Evolutionary conservation across 441 rosid species (phyloP), one percentile per base, ranked within the genome.

Genomic region (Eruca vesicaria): DNA sequence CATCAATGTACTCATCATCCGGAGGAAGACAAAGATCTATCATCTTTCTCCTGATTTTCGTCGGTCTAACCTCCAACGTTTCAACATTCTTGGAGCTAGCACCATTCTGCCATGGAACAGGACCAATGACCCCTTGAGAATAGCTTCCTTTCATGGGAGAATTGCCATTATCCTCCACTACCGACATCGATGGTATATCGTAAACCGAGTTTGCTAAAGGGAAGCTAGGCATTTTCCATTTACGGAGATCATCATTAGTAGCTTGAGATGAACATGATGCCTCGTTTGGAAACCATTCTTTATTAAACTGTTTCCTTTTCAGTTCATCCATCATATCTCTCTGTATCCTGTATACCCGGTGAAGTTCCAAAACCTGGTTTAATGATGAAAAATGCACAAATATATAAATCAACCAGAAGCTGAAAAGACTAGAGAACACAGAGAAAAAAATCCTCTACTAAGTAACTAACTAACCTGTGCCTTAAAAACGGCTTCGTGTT

Each of bases 11-110:
- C 67, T 83, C 88, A 79, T 94, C 93, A 23, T 97, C 98, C 18
- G 98, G 97, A 82, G 98, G 97, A 82, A 94, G 96, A 71, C 86
- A 92, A 76, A 96, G 97, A 85, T 96, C 99, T 66, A 96, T 80
- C 91, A 88, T 88, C 84, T 82, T 90, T 82, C 81, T 92, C 66
- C 92, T 82, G 73, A 86, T 86, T 68, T 94, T 92, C 12, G 82
- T 59, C 66, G 97, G 93, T 78, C 94, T 90, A 58, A 84, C 84
- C 48, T 89, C 93, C 21, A 82, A 63, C 43, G 75, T 72, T 77
- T 95, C 96, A 63, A 66, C 75, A 73, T 86, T 85, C 74, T 85
- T 91, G 28, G 86, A 84, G 55, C 82, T 74, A 74, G 77, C 85
- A 38, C 90, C 94, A 62, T 89, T 94, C 74, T 84, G 96, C 75